Base-by-base conservation (phyloP, 805 yeast species). In the Monosporozyma unispora region DNA sequence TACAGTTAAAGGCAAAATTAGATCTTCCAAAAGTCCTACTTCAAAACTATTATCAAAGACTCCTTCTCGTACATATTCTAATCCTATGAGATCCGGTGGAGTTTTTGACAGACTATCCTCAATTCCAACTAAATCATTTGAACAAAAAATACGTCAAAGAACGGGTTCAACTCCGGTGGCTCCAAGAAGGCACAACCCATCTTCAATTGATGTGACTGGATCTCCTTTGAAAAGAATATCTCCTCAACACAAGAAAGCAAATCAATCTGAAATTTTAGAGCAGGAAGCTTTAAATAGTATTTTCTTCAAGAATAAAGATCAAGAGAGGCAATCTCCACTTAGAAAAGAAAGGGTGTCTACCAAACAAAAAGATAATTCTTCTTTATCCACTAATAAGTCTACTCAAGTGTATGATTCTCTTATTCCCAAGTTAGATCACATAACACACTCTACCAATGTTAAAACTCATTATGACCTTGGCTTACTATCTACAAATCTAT, bases 91-190 rank as follows among this genome's bases (percentile, higher is more conserved):
- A 41, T 27, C 54, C 11, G 42, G 39, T 5, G 63, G 57, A 44
- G 68, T 65, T 4, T 65, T 65, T 51, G 67, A 64, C 40, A 55
- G 69, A 40, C 50, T 65, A 33, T 55, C 68, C 0, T 54, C 61
- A 8, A 37, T 51, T 21, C 54, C 67, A 14, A 64, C 68, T 14
- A 60, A 61, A 51, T 63, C 68, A 5, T 64, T 63, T 43, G 67
- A 65, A 33, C 57, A 58, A 23, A 65, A 62, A 50, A 54, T 58
- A 2, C 25, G 37, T 21, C 25, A 35, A 19, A 44, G 39, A 31
- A 21, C 35, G 3, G 37, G 37, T 10, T 12, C 37, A 12, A 31
- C 28, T 12, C 21, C 23, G 14, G 14, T 29, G 4, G 25, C 46
- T 31, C 35, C 35, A 49, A 3, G 56, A 49, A 39, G 47, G 44